Conservation (phyloP, 495 filamentous ascomycete species). For the Pyrenula massariospora region DNA sequence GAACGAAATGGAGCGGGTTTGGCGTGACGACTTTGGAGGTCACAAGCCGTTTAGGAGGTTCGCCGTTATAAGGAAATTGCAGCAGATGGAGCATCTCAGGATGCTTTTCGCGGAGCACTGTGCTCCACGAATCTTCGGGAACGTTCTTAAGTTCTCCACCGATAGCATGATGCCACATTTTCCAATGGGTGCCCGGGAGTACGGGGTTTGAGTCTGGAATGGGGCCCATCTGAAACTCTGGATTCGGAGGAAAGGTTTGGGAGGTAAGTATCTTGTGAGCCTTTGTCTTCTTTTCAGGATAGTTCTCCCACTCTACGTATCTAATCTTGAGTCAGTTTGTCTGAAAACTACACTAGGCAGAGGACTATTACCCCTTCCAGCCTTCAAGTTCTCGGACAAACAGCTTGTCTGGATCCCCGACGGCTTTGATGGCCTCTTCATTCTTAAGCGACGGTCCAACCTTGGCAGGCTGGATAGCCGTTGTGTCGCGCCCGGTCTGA, state of each 20-base stretch:
- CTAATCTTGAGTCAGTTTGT: constrained; percentile 4
- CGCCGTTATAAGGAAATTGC: constrained; percentile 62
- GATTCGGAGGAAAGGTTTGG: constrained; percentile 42
- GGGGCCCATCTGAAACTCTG: constrained; percentile 48
- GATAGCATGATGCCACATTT: constrained; percentile 50
- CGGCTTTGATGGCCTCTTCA: constrained; percentile 18
- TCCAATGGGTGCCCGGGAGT: constrained; percentile 51
- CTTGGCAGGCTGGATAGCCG: constrained; percentile 10
- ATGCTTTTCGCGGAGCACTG: constrained; percentile 48
- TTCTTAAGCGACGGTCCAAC: constrained; percentile 17
- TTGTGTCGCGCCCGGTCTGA: constrained; percentile 21
- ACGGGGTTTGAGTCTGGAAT: constrained; percentile 53
- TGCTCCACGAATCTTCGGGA: constrained; percentile 44
- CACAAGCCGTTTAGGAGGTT: constrained; percentile 40
- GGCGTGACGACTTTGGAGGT: constrained; percentile 42
- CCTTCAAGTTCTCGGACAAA: constrained; percentile 22
- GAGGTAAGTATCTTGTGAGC: constrained; percentile 43
- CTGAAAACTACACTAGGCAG: not conserved
- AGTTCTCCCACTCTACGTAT: constrained; percentile 60
- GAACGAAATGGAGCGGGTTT: constrained; percentile 50
- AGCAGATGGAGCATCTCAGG: constrained; percentile 56
- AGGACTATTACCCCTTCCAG: constrained; percentile 20
- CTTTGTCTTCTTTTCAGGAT: constrained; percentile 49
- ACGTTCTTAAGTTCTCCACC: constrained; percentile 35
- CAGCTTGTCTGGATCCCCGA: constrained; percentile 22